Base-by-base conservation (phyloP, 1,284 basidiomycete species). In the Xerocomus amazonicus region DNA sequence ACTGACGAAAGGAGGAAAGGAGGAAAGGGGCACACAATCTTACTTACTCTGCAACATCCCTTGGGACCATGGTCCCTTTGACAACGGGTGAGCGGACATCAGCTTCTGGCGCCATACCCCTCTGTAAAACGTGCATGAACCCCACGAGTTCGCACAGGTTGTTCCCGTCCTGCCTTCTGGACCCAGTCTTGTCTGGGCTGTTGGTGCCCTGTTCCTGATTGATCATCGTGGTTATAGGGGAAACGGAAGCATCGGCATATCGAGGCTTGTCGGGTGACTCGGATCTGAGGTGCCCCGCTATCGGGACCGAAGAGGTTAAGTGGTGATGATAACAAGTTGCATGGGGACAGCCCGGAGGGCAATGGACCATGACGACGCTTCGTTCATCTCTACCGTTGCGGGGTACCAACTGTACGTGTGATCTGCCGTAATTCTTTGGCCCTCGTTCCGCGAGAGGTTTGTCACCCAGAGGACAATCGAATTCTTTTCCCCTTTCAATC, bases 61-160 rank as follows among this genome's bases (percentile, higher is more conserved):
- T 45, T 37, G 63, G 63, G 29, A 69, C 10, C 47, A 53, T 53
- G 5, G 56, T 54, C 10, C 66, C 55, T 36, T 43, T 61, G 37
- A 36, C 43, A 38, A 65, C 55, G 19, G 63, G 67, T 36, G 63
- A 65, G 43, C 63, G 63, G 36, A 66, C 62, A 34, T 65, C 63
- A 0, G 34, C 17, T 41, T 64, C 60, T 3, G 43, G 46, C 27
- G 43, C 38, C 27, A 56, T 41, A 12, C 42, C 36, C 46, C 29
- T 48, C 32, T 56, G 50, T 31, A 54, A 43, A 23, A 55, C 42
- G 5, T 67, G 60, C 4, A 48, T 40, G 27, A 52, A 50, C 26
- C 61, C 54, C 0, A 45, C 50, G 10, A 52, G 26, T 36, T 29
- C 52, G 49, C 35, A 43, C 3, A 14, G 40, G 13, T 32, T 33